A percentile compares a stretch with the other conserved stretches of the same genome.
phyloP scores from a whole-genome alignment of 306 rosid genomes.

The Cicer pinnatifidum region DNA sequence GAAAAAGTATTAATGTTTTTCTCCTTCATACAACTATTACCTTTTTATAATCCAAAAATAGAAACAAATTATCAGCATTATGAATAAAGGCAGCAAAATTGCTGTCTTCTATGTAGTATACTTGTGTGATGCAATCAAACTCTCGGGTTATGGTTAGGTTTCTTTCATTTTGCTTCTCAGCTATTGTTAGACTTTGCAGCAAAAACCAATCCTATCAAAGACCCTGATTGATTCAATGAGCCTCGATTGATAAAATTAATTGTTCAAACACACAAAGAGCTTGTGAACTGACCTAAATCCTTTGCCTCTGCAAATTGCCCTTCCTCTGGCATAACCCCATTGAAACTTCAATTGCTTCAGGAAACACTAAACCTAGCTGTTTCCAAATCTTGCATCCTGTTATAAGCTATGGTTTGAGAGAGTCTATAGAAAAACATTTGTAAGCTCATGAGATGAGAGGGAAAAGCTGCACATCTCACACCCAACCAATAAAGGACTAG shows the following conservation, averaged over 20 bases:
- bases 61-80: neutral
- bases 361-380: conserved; percentile 10
- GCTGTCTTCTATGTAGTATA: conserved; percentile 15
- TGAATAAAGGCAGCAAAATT: neutral
- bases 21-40: conserved; percentile 11
- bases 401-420: conserved; percentile 16
- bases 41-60: neutral
- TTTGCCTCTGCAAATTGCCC: conserved; percentile 16
- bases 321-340: conserved; percentile 8
- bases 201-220: conserved; percentile 10
- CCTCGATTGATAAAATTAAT: conserved; percentile 11
- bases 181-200: conserved; percentile 11
- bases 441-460: neutral
- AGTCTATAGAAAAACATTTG: neutral
- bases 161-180: conserved; percentile 9
- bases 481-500: neutral
- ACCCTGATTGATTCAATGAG: neutral
- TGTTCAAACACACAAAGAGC: conserved; percentile 10
- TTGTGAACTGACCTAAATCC: conserved; percentile 25
- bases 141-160: neutral
- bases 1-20: neutral
- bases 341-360: conserved; percentile 1
- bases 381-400: neutral
- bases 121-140: conserved; percentile 28
- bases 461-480: conserved; percentile 1